phyloP scores from a whole-genome alignment of 495 filamentous ascomycete species.

The Paragyromitra xinjiangensis region DNA sequence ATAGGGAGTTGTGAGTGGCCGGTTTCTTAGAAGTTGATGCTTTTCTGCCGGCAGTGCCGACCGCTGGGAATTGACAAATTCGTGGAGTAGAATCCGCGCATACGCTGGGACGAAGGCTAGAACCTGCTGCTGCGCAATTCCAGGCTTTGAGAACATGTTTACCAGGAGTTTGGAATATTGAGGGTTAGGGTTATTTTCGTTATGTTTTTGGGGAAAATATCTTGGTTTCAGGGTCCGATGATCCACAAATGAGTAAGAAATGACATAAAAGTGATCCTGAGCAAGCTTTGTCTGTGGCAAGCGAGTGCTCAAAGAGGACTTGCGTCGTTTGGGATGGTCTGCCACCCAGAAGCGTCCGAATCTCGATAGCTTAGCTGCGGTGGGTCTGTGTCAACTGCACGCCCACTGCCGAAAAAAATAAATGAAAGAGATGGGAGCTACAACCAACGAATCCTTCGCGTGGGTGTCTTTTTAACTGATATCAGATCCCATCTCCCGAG shows the following conservation, averaged over 20 bases:
- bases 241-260: background rate
- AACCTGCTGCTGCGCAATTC: constrained; percentile 25
- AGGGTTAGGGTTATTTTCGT: constrained; percentile 38
- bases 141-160: constrained; percentile 4
- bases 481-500: constrained; percentile 17
- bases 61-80: background rate
- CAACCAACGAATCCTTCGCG: background rate
- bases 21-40: background rate
- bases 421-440: constrained; percentile 25
- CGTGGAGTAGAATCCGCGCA: constrained; percentile 13
- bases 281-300: background rate
- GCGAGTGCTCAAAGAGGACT: constrained; percentile 8
- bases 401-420: constrained; percentile 15
- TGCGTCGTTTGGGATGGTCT: constrained; percentile 30
- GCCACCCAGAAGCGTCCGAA: constrained; percentile 11
- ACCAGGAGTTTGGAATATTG: constrained; percentile 13
- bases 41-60: constrained; percentile 3
- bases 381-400: constrained; percentile 41
- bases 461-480: constrained; percentile 26
- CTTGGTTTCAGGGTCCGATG: background rate
- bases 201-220: too few species aligned
- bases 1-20: background rate
- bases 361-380: constrained; percentile 30
- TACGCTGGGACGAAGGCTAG: constrained; percentile 27
- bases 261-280: background rate